phyloP scores from a whole-genome alignment of 2,329 filamentous ascomycete species.

The Biscogniauxia sp. region DNA sequence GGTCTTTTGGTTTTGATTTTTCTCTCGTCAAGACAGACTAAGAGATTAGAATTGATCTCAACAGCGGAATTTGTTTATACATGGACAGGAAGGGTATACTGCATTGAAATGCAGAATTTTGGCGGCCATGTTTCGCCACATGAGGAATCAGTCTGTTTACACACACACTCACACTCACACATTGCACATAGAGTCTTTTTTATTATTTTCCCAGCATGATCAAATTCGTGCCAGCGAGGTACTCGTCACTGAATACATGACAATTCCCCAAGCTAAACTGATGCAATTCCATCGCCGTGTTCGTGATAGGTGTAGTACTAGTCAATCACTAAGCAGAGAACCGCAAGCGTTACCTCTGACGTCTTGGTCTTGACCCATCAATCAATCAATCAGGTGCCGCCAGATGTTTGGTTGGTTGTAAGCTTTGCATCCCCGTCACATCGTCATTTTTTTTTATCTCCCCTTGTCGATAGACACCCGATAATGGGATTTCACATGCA shows the following conservation, averaged over 20 bases:
- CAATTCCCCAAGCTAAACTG: neutral
- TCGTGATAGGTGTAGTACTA: neutral
- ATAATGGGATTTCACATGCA: slow-evolving; percentile 3
- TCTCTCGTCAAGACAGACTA: neutral
- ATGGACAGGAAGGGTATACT: neutral
- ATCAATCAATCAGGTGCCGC: no score
- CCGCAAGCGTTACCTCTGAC: neutral
- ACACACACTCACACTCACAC: neutral
- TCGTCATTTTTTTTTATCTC: neutral
- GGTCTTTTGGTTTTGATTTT: slow-evolving; percentile 8
- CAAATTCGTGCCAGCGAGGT: neutral
- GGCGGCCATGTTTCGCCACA: neutral
- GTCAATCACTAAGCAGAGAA: neutral
- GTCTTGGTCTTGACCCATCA: neutral
- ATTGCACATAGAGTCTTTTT: neutral
- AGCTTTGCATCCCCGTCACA: neutral
- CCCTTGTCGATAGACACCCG: neutral
- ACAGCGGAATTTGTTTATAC: slow-evolving; percentile 1
- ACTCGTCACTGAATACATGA: neutral
- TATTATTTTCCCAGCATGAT: neutral
- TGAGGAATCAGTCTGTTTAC: neutral
- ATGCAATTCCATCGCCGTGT: neutral
- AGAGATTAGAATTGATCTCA: neutral
- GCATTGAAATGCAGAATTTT: neutral
- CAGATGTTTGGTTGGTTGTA: neutral